phyloP scores from a whole-genome alignment of 129 eudicot species.

The Helianthus tuberosus region DNA sequence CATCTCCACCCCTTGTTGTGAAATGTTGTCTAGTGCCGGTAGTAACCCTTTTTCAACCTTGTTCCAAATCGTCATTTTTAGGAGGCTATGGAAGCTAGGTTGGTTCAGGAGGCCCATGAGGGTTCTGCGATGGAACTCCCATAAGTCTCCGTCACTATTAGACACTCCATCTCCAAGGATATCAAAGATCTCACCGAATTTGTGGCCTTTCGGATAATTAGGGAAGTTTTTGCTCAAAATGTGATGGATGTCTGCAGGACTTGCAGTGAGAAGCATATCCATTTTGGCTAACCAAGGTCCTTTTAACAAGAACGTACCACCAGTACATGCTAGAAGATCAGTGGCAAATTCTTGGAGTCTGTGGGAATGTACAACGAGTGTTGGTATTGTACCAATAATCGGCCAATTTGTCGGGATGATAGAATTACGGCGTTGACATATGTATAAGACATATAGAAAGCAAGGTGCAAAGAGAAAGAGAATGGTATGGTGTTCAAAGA shows the following conservation, averaged over 20 bases:
- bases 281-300: conserved; percentile 46
- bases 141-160: conserved; percentile 27
- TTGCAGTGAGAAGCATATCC: conserved; percentile 33
- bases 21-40: conserved; percentile 1
- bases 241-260: conserved; percentile 48
- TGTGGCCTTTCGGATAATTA: conserved; percentile 42
- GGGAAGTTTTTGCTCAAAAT: conserved; percentile 33
- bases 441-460: no score
- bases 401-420: no score
- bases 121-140: conserved; percentile 38
- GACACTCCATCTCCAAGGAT: conserved; percentile 42
- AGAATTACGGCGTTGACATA: no score
- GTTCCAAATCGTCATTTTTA: conserved; percentile 3
- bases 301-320: conserved; percentile 27
- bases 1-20: conserved; percentile 4
- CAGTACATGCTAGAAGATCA: not conserved
- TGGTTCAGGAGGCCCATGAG: not conserved
- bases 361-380: no score
- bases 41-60: conserved; percentile 19
- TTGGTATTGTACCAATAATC: no score
- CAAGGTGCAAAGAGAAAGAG: no score
- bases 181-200: conserved; percentile 38
- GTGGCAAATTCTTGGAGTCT: not conserved
- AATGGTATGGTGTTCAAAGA: no score
- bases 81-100: conserved; percentile 3